These are phyloP conservation scores for Tubosaeta sp. DNA, from an alignment of 768 basidiomycete genomes.

Conservation along the genomic window DNA sequence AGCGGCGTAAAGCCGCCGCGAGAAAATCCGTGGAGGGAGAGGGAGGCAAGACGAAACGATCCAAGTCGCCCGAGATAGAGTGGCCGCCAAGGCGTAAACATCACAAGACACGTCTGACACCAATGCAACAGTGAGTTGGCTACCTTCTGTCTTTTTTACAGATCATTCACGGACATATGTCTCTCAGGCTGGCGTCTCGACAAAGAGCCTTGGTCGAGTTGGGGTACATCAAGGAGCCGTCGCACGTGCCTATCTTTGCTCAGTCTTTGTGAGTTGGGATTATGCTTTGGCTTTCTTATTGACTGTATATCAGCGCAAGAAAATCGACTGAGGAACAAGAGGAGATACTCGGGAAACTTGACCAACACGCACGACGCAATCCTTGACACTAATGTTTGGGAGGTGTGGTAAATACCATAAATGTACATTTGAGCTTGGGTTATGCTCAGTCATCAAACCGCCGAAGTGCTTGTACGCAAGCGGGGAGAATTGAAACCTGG, in stretches of 20 bases:
- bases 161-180: neutral
- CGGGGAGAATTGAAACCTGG: too few relatives aligned
- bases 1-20: conserved; percentile 19
- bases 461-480: too few relatives aligned
- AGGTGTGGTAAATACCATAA: too few relatives aligned
- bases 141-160: neutral
- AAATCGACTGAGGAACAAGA: conserved; percentile 41
- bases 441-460: too few relatives aligned
- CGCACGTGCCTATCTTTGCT: conserved; percentile 56
- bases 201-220: conserved; percentile 60
- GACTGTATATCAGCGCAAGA: conserved; percentile 31
- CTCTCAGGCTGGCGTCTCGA: conserved; percentile 46
- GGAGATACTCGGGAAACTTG: conserved; percentile 40
- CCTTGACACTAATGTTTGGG: neutral
- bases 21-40: conserved; percentile 19
- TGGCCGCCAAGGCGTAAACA: conserved; percentile 69
- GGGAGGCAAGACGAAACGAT: conserved; percentile 9
- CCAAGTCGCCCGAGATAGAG: conserved; percentile 35
- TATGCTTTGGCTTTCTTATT: neutral
- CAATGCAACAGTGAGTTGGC: conserved; percentile 48
- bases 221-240: conserved; percentile 51
- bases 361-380: conserved; percentile 26
- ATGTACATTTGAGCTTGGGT: neutral
- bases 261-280: conserved; percentile 53
- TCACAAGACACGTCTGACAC: conserved; percentile 44